Base-by-base conservation (phyloP, 192 early-diverging fungal species). In the Coemansia sp. region DNA sequence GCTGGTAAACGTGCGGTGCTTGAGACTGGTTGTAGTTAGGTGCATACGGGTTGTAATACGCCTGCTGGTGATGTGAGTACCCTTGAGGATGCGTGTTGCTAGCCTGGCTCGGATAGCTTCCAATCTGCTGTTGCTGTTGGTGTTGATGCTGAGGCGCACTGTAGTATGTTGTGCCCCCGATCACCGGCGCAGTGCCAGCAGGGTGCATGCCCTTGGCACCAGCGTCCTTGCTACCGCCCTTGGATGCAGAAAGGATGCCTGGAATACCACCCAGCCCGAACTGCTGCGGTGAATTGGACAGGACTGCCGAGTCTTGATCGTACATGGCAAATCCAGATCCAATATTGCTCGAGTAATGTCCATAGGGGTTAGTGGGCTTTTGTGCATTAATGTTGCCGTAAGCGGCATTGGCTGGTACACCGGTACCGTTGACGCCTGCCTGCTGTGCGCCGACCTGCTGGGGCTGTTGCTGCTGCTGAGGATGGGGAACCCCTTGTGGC, bases 151-250 rank as follows among this genome's bases (percentile, higher is more conserved):
- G 78, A 29, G 78, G 78, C n/a, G 69, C 68, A 67, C 64, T 75
- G 70, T 81, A 81, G 74, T 81, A 81, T 1, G 78, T 75, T n/a
- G 78, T 81, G 20, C 78, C 78, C 39, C 78, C 78, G 17, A 81
- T 75, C 25, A 75, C 74, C 4, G 78, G 70, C 30, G 78, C 78
- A 22, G 68, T 68, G 50, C 72, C 78, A 32, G 73, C 22, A 1
- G 73, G 73, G 21, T 70, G 78, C 6, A 56, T 59, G 24, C 56
- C 53, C 73, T 75, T 81, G 62, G 66, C 33, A 24, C 56, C 42
- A 7, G 74, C 54, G 20, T 81, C 78, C 57, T 81, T 81, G 42
- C 68, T 63, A 30, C 73, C 74, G 9, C 63, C 22, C 74, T 81
- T 81, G 23, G 73, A 52, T 1, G 66, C 63, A 19, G 78, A 74